phyloP scores from a whole-genome alignment of 352 stramenopile genomes.

The Elongisporangium prolatum region DNA sequence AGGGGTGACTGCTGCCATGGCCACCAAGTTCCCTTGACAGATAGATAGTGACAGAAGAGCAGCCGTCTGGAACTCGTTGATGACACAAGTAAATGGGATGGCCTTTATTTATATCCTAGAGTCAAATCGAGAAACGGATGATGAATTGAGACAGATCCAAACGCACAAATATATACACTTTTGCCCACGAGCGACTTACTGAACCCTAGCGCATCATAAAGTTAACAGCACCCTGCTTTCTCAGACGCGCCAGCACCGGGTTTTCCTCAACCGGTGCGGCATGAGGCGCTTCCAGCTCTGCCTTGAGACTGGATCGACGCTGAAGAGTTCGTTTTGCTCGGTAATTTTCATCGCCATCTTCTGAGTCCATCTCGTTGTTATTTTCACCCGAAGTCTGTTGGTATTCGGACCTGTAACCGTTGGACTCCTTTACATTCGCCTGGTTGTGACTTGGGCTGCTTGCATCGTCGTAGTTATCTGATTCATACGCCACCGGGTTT shows the following conservation, averaged over 20 bases:
- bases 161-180: conserved; percentile 20
- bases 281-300: conserved; percentile 31
- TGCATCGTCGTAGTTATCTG: conserved; percentile 32
- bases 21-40: neutral
- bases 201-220: conserved; percentile 68
- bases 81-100: neutral
- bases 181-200: conserved; percentile 7
- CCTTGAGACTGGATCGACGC: conserved; percentile 40
- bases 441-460: neutral
- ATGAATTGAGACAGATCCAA: conserved; percentile 4
- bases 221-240: conserved; percentile 79
- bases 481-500: conserved; percentile 44
- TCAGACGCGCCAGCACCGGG: conserved; percentile 66
- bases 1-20: conserved; percentile 55
- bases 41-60: neutral
- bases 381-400: conserved; percentile 15
- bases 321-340: conserved; percentile 16
- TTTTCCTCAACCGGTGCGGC: conserved; percentile 45
- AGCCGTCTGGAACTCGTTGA: neutral
- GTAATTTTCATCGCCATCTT: conserved; percentile 10
- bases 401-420: conserved; percentile 13
- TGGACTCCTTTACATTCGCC: neutral
- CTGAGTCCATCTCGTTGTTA: conserved; percentile 15
- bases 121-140: neutral
- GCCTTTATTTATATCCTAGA: neutral